Conservation (phyloP, 2,329 filamentous ascomycete species). For the Alternaria novae-zelandiae region DNA sequence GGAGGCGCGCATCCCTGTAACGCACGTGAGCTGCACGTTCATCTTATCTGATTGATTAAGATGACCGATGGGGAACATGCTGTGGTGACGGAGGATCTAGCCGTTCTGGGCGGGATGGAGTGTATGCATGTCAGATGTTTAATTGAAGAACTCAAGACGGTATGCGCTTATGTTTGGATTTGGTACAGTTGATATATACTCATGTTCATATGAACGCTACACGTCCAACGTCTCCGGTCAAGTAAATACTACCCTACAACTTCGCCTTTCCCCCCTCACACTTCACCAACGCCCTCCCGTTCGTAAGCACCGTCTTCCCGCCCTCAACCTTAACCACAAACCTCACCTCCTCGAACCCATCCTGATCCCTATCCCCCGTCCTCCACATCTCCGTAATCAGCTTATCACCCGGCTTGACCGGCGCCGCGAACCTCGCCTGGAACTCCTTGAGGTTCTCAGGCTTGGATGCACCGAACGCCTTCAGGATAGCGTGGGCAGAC, state of each 20-base stretch:
- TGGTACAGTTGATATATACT: not conserved
- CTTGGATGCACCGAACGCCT: slow-evolving; percentile 75
- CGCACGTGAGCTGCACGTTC: slow-evolving; percentile 13
- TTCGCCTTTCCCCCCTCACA: slow-evolving; percentile 56
- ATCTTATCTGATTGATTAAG: slow-evolving; percentile 35
- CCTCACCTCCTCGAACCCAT: slow-evolving; percentile 78
- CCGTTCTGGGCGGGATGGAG: slow-evolving; percentile 9
- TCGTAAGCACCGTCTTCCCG: slow-evolving; percentile 85
- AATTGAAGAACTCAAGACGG: not conserved
- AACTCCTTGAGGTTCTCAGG: slow-evolving; percentile 85
- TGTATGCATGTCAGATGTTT: not conserved
- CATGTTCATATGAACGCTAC: not conserved
- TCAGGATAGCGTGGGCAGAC: slow-evolving; percentile 74
- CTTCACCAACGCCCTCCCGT: slow-evolving; percentile 82
- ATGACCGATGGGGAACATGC: not conserved
- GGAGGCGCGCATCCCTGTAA: not conserved
- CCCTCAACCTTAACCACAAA: slow-evolving; percentile 80
- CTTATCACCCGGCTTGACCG: slow-evolving; percentile 83
- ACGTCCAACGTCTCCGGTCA: not conserved
- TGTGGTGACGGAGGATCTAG: slow-evolving; percentile 27
- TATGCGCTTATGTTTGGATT: not conserved
- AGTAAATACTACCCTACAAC: slow-evolving; percentile 31
- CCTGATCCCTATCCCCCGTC: slow-evolving; percentile 68
- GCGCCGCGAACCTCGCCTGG: slow-evolving; percentile 84
- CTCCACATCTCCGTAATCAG: slow-evolving; percentile 82